Evolutionary conservation across 305 asterid genomes (phyloP), one percentile per base, ranked within the genome.

Genomic region (Striga hermonthica): DNA sequence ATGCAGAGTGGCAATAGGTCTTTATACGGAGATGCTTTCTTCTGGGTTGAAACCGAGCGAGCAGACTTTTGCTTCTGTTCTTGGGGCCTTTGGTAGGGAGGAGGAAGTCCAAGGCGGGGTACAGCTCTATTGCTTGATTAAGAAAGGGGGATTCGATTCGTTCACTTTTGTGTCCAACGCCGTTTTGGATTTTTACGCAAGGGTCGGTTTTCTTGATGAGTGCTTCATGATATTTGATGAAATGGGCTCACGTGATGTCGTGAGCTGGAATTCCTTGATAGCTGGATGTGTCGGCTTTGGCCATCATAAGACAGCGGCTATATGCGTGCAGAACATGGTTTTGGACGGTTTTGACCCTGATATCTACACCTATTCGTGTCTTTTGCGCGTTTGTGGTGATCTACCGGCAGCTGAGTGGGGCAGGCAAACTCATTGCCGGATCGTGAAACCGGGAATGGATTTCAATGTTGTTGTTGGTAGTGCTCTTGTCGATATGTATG

Each of bases 331-430:
- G n/a, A 40, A 62, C 52, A 82, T 85, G 95, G 69, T 78, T 16
- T 61, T 16, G 14, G 73, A 81, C 38, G 90, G 91, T 12, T 72
- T 82, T 5, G 72, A 50, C 12, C 92, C 90, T 57, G 81, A 79
- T 69, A 52, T 76, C n/a, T 84, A 86, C 83, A 84, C 95, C 0
- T 90, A 79, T 74, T 84, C 95, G 4, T 80, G 81, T 72, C 71
- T 90, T 65, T 74, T 90, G 71, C 80, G 84, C 81, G 69, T 85
- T 31, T 90, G 91, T 60, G 95, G 91, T 11, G 89, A 84, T 74
- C 66, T 87, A 28, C 90, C 97, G 4, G 84, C 91, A 59, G 70
- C 73, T 28, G 86, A 85, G 53, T 90, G 95, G 97, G 97, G 95
- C 43, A 90, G 77, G 75, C 92, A 90, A 74, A 78, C 88, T 64